Conservation (phyloP, 371 early-diverging fungal genomes). For the Lichtheimia corymbifera region DNA sequence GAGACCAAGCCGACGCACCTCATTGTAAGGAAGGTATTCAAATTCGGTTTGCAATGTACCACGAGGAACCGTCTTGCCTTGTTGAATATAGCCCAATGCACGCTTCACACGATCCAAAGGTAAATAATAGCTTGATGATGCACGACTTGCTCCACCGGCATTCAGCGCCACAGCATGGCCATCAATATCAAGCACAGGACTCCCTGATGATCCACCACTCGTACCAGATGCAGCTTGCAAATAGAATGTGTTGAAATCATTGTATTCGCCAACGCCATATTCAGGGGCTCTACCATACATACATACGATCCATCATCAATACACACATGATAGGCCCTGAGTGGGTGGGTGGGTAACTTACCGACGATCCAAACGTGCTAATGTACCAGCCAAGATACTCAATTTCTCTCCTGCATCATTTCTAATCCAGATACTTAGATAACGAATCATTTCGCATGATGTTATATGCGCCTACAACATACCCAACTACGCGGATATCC, state of each 20-base stretch:
- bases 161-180: constrained; percentile 69
- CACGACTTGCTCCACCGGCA: constrained; percentile 61
- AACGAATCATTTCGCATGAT: neutral
- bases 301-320: neutral
- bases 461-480: neutral
- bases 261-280: constrained; percentile 69
- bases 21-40: constrained; percentile 61
- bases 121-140: constrained; percentile 56
- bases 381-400: constrained; percentile 59
- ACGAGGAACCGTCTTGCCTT: constrained; percentile 60
- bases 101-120: constrained; percentile 66
- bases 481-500: constrained; percentile 81
- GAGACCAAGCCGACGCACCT: constrained; percentile 60
- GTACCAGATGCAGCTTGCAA: constrained; percentile 72
- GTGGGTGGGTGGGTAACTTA: neutral
- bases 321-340: neutral
- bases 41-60: constrained; percentile 78
- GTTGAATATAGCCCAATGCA: constrained; percentile 61
- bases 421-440: constrained; percentile 5
- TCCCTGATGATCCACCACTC: constrained; percentile 67
- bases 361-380: constrained; percentile 76
- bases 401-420: constrained; percentile 26
- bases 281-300: constrained; percentile 62
- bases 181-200: constrained; percentile 65
- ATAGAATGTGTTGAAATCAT: constrained; percentile 71